Evolutionary conservation across 148 eudicot species (phyloP), one percentile per base, ranked within the genome.

Genomic region (Dianthus caryophyllus): DNA sequence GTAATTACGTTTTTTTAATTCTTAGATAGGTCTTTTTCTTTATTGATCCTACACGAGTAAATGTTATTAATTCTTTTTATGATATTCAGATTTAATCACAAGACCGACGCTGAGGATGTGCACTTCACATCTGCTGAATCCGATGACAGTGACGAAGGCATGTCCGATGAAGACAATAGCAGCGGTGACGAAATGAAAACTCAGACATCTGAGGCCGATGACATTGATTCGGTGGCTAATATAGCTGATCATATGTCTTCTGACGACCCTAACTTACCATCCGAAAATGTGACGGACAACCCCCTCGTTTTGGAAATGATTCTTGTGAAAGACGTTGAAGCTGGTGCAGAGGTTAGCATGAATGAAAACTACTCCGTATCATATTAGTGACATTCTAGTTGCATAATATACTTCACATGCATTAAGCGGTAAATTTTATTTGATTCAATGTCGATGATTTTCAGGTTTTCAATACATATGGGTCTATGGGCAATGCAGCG

Each of bases 401-500:
- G n/a, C n/a, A 41, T 41, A 41, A 6, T 41, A 41, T 41, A 41
- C 44, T 41, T 41, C 1, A 41, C 10, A 1, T 41, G n/a, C 44
- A 41, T 13, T 9, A 41, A 41, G 10, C 1, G 6, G 44, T 6
- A 13, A 41, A 41, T 6, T 41, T 5, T 41, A 5, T 9, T 9
- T 4, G 12, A 41, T 41, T 4, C 10, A 9, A 41, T 9, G 11
- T 41, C 44, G 10, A 9, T 13, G 12, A 41, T 36, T 71, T 80
- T 61, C 78, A 92, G 98, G 97, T 94, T 20, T 94, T 86, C 76
- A 94, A 94, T 72, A 94, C 99, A 41, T 94, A 94, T 72, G 97
- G 97, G 49, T 74, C 55, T 25, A 68, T 86, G 71, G 97, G 99
- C 30, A 94, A 94, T 82, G 99, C 99, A 47, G 97, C 97, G 39